Conservation (phyloP, 164 flowering plant genomes). For the Tetrastigma voinierianum region DNA sequence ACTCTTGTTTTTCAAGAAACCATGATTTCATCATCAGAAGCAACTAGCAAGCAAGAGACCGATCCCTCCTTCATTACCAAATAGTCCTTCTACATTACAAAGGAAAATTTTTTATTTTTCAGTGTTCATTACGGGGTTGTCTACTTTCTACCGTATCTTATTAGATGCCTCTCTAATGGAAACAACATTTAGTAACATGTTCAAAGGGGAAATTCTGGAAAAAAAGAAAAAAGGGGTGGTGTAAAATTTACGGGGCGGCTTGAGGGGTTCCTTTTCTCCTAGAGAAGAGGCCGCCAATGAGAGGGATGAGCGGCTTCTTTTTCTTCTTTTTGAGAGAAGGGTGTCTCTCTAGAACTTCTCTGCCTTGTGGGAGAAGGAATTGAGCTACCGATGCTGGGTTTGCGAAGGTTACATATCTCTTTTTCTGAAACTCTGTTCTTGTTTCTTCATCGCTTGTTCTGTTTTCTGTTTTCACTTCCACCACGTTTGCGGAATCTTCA, state of each 20-base stretch:
- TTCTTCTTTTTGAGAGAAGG: conserved; percentile 52
- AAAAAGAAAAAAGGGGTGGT: no score
- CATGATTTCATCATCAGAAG: no score
- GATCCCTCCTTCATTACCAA: no score
- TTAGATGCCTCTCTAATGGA: no score
- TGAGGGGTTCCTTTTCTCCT: conserved; percentile 33
- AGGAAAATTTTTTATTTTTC: no score
- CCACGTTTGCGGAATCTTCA: conserved; percentile 30
- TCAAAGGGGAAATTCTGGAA: no score
- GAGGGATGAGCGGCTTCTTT: conserved; percentile 47
- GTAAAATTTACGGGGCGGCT: neutral
- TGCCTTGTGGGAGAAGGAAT: conserved; percentile 18
- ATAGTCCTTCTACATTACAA: no score
- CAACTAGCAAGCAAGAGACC: no score
- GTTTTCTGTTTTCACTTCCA: conserved; percentile 15
- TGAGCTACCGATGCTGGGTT: conserved; percentile 35
- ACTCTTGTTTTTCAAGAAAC: no score
- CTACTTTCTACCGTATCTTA: no score
- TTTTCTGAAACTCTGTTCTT: conserved; percentile 46
- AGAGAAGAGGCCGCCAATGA: conserved; percentile 49
- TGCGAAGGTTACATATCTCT: conserved; percentile 56
- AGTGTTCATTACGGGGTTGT: no score
- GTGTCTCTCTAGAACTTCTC: conserved; percentile 38
- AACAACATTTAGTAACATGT: no score
- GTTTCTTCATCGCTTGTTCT: conserved; percentile 5